Conservation (phyloP, 805 yeast genomes). For the Wickerhamiella hasegawae region DNA sequence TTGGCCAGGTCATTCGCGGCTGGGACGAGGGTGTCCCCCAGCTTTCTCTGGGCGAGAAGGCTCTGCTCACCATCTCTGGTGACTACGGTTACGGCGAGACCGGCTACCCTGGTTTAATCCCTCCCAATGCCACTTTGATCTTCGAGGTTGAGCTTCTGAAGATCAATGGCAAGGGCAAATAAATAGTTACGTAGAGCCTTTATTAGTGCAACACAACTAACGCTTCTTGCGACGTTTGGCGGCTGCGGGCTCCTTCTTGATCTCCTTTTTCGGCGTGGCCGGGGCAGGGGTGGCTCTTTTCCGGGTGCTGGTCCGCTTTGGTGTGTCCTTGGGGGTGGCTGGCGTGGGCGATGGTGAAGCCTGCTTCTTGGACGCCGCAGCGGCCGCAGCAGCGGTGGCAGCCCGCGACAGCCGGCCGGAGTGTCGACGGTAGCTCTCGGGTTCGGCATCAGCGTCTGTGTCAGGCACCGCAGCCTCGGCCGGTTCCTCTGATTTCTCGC, state of each 20-base stretch:
- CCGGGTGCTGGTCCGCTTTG: too few relatives aligned
- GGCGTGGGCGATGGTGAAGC: too few relatives aligned
- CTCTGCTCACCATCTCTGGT: constrained; percentile 83
- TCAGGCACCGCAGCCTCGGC: neutral
- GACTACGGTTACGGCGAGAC: constrained; percentile 84
- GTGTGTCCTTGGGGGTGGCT: too few relatives aligned
- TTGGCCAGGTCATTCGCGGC: constrained; percentile 90
- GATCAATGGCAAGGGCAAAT: constrained; percentile 10
- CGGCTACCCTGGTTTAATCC: constrained; percentile 94
- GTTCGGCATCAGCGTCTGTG: neutral
- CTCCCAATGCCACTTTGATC: constrained; percentile 86
- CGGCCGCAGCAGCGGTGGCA: neutral
- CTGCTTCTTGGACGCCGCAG: too few relatives aligned
- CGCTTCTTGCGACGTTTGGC: too few relatives aligned
- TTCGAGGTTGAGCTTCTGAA: constrained; percentile 25
- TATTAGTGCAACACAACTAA: too few relatives aligned
- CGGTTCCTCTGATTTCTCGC: neutral
- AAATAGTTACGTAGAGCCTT: neutral
- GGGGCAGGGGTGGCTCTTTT: too few relatives aligned
- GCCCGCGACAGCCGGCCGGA: neutral
- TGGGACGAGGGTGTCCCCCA: constrained; percentile 95
- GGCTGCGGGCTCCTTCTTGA: neutral
- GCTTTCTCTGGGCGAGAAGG: constrained; percentile 84
- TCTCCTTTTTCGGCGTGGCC: neutral
- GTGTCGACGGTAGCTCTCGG: neutral